Percentiles rank a stretch among this genome's conserved stretches.
Evolutionary conservation across 371 early-diverging fungal species (phyloP).

Genomic region (Globomyces sp.): DNA sequence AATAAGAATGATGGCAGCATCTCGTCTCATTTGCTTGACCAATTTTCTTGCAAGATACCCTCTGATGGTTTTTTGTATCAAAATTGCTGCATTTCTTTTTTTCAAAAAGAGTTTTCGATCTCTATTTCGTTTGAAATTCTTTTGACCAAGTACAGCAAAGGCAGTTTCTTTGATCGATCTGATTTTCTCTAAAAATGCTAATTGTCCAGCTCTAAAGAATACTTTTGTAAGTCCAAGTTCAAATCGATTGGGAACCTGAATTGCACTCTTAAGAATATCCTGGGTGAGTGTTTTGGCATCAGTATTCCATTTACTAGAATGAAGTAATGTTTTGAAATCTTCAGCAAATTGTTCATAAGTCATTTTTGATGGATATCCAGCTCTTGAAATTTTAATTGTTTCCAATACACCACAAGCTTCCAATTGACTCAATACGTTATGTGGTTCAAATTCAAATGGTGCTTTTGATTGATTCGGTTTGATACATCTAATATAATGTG

Average conservation of each 20-base stretch:
- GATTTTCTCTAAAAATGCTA: slow-evolving; percentile 88
- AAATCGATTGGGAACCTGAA: slow-evolving; percentile 79
- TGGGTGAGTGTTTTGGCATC: slow-evolving; percentile 46
- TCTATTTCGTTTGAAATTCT: slow-evolving; percentile 66
- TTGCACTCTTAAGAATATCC: slow-evolving; percentile 65
- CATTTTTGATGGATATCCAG: slow-evolving; percentile 97
- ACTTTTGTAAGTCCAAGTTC: slow-evolving; percentile 97
- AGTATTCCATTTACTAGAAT: slow-evolving; percentile 65
- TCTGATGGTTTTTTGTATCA: slow-evolving; percentile 72
- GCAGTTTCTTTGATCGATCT: slow-evolving; percentile 77
- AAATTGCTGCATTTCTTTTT: slow-evolving; percentile 67
- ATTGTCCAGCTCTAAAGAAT: slow-evolving; percentile 98
- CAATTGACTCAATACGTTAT: slow-evolving; percentile 92
- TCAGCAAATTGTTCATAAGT: slow-evolving; percentile 90
- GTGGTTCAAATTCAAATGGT: slow-evolving; percentile 86
- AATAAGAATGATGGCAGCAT: slow-evolving; percentile 50
- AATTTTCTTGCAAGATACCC: slow-evolving; percentile 62
- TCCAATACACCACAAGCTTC: slow-evolving; percentile 99
- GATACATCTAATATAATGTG: slow-evolving; percentile 97
- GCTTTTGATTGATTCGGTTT: slow-evolving; percentile 94
- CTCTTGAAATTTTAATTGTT: slow-evolving; percentile 98
- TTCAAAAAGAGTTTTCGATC: slow-evolving; percentile 47
- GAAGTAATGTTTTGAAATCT: slow-evolving; percentile 85
- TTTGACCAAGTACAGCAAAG: slow-evolving; percentile 83
- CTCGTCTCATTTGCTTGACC: slow-evolving; percentile 37